Evolutionary conservation across 805 yeast genomes (phyloP).

Genomic region (Kodamaea nitidulidarum): DNA sequence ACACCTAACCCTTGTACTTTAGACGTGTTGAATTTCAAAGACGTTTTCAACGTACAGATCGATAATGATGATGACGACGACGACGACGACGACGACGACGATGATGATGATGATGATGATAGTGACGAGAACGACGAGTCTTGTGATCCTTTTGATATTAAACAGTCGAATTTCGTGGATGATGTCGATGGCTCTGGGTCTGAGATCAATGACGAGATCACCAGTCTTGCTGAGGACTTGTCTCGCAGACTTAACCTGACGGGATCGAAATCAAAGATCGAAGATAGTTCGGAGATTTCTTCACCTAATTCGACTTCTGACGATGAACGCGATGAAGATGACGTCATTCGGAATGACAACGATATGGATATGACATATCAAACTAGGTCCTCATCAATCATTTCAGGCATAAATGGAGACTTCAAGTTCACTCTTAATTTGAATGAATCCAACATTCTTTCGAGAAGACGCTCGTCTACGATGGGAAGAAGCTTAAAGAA

Average conservation of each 20-base stretch:
- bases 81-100: constrained; percentile 9
- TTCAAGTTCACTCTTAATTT: constrained; percentile 55
- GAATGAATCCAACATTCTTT: constrained; percentile 60
- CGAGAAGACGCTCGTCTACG: constrained; percentile 46
- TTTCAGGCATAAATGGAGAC: constrained; percentile 38
- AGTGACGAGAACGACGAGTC: constrained; percentile 3
- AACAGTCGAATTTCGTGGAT: background rate
- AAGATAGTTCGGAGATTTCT: constrained; percentile 12
- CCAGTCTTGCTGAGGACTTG: constrained; percentile 9
- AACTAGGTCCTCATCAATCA: constrained; percentile 37
- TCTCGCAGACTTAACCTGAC: background rate
- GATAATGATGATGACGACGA: constrained; percentile 13
- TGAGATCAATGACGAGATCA: constrained; percentile 14
- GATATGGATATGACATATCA: constrained; percentile 23
- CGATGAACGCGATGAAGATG: constrained; percentile 16
- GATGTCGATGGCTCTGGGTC: constrained; percentile 6
- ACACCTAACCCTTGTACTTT: constrained; percentile 35
- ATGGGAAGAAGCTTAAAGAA: constrained; percentile 12
- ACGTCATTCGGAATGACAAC: constrained; percentile 17
- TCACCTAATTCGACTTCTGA: constrained; percentile 12
- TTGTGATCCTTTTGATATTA: constrained; percentile 12
- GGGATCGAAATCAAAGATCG: background rate
- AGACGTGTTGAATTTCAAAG: constrained; percentile 27
- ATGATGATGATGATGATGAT: constrained; percentile 1
- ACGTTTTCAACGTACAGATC: constrained; percentile 21